Base-by-base conservation (phyloP, 306 rosid genomes). In the Cucurbita moschata region DNA sequence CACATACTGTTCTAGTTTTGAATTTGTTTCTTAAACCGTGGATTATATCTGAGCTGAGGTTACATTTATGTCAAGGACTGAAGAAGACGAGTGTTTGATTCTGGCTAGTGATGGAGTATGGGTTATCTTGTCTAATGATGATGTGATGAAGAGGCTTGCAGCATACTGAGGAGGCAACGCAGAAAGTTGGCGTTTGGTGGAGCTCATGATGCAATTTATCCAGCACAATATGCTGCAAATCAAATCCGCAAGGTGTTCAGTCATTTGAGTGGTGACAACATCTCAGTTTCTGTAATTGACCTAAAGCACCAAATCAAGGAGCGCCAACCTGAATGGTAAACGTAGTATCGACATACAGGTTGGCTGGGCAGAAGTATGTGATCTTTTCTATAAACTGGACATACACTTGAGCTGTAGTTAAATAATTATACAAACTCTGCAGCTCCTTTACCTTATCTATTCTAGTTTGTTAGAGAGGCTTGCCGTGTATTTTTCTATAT, bases 81-180 rank as follows among this genome's bases (percentile, higher is more conserved):
- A 74, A 5, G 78, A 71, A 43, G 85, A 84, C 47, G 83, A 84
- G 18, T 79, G 85, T 72, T 42, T 81, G 72, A 70, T 84, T 39
- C 54, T 84, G 18, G 87, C 85, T 9, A 84, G 82, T 56, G 82
- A 84, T 77, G 85, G 85, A 61, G 61, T 81, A 57, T 79, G 85
- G 87, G 85, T 76, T 77, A 85, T 81, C 19, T 66, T 78, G 54
- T 79, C 81, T 1, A 74, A 59, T 46, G 68, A 84, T 14, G 76
- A 70, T 56, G 76, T 77, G 72, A 61, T 52, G 58, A 53, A 4
- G 46, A 60, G 57, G 81, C 78, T 42, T 62, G 80, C 44, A 19
- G 47, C 23, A 66, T 77, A 51, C 13, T 67, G 42, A 61, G 58
- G 81, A 77, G 66, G 53, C 51, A 39, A 44, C 15, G 21, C 64